Conservation (phyloP, 805 yeast genomes). For the Ogataea paraovalis region DNA sequence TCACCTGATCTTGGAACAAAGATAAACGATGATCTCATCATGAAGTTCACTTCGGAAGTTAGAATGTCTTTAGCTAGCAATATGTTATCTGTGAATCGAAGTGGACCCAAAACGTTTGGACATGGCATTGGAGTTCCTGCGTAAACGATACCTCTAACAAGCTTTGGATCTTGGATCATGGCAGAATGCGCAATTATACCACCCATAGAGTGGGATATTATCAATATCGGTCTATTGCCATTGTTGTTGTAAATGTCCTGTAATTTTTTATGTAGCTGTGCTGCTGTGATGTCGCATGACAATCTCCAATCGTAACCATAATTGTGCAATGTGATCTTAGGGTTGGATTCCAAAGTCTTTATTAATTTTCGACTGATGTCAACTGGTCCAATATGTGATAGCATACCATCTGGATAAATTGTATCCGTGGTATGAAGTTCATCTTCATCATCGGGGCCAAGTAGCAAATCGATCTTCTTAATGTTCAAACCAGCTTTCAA, state of each 20-base stretch:
- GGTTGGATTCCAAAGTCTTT: conserved; percentile 47
- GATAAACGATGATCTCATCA: conserved; percentile 80
- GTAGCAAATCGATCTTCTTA: conserved; percentile 58
- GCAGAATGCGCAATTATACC: conserved; percentile 82
- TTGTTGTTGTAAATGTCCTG: conserved; percentile 37
- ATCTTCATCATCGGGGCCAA: conserved; percentile 73
- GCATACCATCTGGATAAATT: conserved; percentile 70
- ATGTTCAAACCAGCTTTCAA: conserved; percentile 78
- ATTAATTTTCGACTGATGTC: conserved; percentile 68
- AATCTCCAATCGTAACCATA: conserved; percentile 96
- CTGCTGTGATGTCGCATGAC: conserved; percentile 53
- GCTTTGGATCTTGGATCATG: conserved; percentile 59
- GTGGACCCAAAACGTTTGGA: conserved; percentile 81
- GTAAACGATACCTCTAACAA: conserved; percentile 73
- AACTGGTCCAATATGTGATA: conserved; percentile 82
- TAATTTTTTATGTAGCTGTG: conserved; percentile 48
- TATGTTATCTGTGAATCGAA: conserved; percentile 77
- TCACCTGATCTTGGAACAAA: conserved; percentile 76
- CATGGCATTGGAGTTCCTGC: conserved; percentile 85
- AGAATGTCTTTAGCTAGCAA: conserved; percentile 68
- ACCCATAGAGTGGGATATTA: conserved; percentile 94
- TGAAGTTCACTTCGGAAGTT: conserved; percentile 77
- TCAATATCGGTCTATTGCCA: conserved; percentile 56
- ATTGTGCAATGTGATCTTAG: conserved; percentile 58
- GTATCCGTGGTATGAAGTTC: conserved; percentile 51